phyloP scores from a whole-genome alignment of 2,329 filamentous ascomycete genomes.

The Pseudogymnoascus pannorum region DNA sequence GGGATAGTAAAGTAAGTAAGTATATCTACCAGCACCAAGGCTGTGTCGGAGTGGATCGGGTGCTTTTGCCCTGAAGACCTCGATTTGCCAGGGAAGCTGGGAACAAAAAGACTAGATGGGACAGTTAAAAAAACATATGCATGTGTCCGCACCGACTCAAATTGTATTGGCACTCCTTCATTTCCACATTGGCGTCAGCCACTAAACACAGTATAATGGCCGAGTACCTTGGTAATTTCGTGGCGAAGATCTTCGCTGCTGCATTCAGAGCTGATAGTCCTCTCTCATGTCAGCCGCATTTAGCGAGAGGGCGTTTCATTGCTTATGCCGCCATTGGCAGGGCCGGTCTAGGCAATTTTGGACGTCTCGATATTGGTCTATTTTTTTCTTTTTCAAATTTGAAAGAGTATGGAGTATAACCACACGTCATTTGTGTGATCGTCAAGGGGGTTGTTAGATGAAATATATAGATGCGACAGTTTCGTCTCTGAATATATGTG shows the following conservation, averaged over 20 bases:
- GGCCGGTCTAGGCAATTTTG: background rate
- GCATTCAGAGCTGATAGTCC: background rate
- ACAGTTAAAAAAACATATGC: background rate
- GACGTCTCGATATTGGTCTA: background rate
- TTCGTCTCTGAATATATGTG: background rate
- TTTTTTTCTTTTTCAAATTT: background rate
- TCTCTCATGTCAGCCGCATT: background rate
- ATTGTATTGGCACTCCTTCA: background rate
- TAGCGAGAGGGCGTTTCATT: background rate
- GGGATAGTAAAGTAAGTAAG: too few relatives aligned
- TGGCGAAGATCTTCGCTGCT: background rate
- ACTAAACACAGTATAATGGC: background rate
- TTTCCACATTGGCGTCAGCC: background rate
- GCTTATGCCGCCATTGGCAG: background rate
- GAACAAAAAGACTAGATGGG: background rate
- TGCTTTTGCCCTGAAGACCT: too few relatives aligned
- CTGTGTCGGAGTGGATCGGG: background rate
- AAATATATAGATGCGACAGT: conserved; percentile 5
- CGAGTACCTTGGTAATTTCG: background rate
- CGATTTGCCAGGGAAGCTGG: background rate
- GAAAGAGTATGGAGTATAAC: too few relatives aligned
- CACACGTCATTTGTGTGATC: background rate
- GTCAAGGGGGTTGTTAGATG: background rate
- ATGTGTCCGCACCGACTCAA: background rate
- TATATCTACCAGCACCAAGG: too few relatives aligned